Evolutionary conservation across 805 yeast species (phyloP), one percentile per base, ranked within the genome.

Genomic region (Metschnikowia cubensis): DNA sequence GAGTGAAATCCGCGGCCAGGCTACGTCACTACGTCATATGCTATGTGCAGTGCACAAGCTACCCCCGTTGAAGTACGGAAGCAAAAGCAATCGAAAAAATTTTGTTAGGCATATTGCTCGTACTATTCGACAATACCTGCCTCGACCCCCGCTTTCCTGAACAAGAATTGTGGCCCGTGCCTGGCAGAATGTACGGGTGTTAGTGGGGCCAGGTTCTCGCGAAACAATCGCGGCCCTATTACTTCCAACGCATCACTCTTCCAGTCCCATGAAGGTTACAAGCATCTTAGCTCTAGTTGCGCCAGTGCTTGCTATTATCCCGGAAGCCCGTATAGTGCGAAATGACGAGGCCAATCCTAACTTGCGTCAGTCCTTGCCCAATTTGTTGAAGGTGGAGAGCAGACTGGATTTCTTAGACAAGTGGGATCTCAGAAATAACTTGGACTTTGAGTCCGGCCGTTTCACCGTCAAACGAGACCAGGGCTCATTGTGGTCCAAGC

Each of bases 381-480:
- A 74, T 55, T 55, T 75, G 42, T 60, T 71, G 14, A 57, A 60
- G 20, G 47, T 67, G n/a, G 61, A 64, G 5, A 52, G 51, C 15
- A 48, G 67, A 2, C 46, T 50, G 2, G 68, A 66, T 10, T 54
- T 73, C 20, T 20, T 57, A 54, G 13, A 47, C 50, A 51, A 66
- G 61, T 46, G 82, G 84, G 81, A 59, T 60, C 6, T 54, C 67
- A 8, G 52, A 53, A 25, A 82, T 73, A 62, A 64, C 36, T 67
- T 79, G 6, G 54, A 52, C 5, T 67, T 80, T 35, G 71, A 72
- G 34, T 79, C 77, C 45, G 87, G 87, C 4, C 70, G 89, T 45
- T 57, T 82, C 14, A 59, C 82, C 7, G 61, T 64, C 18, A 55
- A 66, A 14, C 53, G 54, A 3, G 55, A 73, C 4, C 50, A 55